Percentiles rank a stretch among this genome's conserved stretches.
Evolutionary conservation across 148 eudicot species (phyloP).

Genomic region (Mesembryanthemum crystallinum): DNA sequence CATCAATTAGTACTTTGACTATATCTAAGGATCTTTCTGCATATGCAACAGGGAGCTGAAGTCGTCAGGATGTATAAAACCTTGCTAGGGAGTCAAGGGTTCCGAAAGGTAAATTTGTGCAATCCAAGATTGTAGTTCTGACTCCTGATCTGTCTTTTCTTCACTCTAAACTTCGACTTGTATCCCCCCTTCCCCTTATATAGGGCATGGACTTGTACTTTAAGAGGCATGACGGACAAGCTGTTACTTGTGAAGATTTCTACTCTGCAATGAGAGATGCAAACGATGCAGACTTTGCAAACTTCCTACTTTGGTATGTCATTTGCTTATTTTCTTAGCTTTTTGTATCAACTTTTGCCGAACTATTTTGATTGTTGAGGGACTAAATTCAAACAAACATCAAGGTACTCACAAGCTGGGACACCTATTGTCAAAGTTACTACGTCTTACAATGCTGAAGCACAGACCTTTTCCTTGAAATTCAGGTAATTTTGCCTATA

Average conservation of each 20-base stretch:
- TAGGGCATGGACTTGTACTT: conserved; percentile 98
- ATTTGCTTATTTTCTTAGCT: background rate
- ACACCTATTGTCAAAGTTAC: conserved; percentile 79
- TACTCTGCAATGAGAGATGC: conserved; percentile 97
- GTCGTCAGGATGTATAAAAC: conserved; percentile 99
- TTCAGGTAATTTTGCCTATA: conserved; percentile 50
- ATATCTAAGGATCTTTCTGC: conserved; percentile 5
- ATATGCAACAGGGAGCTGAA: conserved; percentile 77
- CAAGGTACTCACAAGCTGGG: conserved; percentile 99
- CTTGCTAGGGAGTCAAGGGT: conserved; percentile 78
- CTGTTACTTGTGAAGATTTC: conserved; percentile 97
- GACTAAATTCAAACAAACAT: conserved; percentile 9
- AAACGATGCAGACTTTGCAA: conserved; percentile 86
- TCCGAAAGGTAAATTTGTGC: conserved; percentile 59
- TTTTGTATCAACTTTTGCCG: background rate
- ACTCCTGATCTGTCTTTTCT: background rate
- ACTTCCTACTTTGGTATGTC: conserved; percentile 78
- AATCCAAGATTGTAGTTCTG: background rate
- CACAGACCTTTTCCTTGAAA: conserved; percentile 64
- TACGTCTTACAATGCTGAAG: conserved; percentile 72
- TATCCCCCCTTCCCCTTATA: background rate
- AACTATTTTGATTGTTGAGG: conserved; percentile 13
- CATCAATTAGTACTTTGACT: background rate
- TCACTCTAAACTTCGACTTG: conserved; percentile 11
- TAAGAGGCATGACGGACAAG: conserved; percentile 97